Evolutionary conservation across 2,329 filamentous ascomycete species (phyloP).

Genomic region (Chaetomium olivaceum): DNA sequence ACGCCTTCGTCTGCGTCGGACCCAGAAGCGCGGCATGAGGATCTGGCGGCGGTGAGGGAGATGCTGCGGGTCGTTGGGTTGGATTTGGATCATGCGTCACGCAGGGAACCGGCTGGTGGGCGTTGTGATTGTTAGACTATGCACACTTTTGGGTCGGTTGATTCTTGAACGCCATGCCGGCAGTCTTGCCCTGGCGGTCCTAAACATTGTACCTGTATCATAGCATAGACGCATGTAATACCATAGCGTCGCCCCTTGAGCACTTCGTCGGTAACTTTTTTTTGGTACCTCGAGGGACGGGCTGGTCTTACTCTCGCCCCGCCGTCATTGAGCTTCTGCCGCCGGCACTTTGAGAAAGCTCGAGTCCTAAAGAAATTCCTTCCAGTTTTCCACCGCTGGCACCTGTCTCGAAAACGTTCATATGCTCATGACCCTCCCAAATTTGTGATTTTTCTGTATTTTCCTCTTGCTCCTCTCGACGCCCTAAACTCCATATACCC

Average conservation of each 20-base stretch:
- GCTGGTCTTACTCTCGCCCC: neutral
- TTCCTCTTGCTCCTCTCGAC: neutral
- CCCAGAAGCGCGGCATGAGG: neutral
- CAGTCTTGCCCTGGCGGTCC: neutral
- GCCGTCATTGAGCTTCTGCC: neutral
- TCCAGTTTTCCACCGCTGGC: neutral
- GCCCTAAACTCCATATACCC: neutral
- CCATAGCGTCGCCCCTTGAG: neutral
- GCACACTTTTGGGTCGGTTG: neutral
- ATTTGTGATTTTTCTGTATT: neutral
- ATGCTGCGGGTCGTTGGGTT: neutral
- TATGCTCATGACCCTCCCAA: neutral
- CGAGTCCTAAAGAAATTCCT: neutral
- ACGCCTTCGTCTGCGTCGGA: neutral
- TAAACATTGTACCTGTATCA: neutral
- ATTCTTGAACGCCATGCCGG: too few relatives aligned
- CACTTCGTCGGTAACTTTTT: neutral
- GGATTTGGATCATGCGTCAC: neutral
- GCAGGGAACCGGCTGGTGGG: neutral
- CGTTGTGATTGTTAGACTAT: neutral
- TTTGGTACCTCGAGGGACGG: too few relatives aligned
- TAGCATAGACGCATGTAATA: neutral
- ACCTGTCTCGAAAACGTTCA: neutral
- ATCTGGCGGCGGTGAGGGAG: neutral
- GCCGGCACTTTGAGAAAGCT: neutral